Base-by-base conservation (phyloP, 192 early-diverging fungal species). In the Podila minutissima region DNA sequence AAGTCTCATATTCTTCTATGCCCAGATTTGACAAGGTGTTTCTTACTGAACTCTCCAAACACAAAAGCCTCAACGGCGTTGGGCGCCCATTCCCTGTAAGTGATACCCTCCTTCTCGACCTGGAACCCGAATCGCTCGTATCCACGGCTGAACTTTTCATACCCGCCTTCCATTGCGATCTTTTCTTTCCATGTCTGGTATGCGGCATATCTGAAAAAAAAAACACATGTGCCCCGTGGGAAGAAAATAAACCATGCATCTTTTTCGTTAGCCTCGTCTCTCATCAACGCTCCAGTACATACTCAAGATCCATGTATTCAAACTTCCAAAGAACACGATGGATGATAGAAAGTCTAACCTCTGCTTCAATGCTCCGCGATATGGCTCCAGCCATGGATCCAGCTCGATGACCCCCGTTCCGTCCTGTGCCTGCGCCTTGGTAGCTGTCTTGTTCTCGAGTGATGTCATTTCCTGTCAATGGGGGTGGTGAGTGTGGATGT, bases 31-130 rank as follows among this genome's bases (percentile, higher is more conserved):
- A 26, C 22, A 33, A 17, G 35, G 20, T 15, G 55, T n/a, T 15
- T 86, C 86, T 83, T 86, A 95, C 94, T 99, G 84, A 99, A 99
- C 50, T 98, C 97, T 41, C 97, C 97, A 70, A 97, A 88, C 37
- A 99, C 87, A 66, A 84, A 92, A 24, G 96, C 97, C 31, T 82
- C 78, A 19, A 66, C 75, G 10, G 93, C 97, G 55, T 91, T 91
- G 9, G 97, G 97, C 41, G 97, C 97, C 97, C 97, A 99, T 84
- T 99, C 97, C n/a, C 95, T 86, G 85, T 97, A 99, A 6, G 86
- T 70, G 60, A 97, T 92, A 26, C 86, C 88, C 58, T 92, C 88
- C 19, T 73, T 41, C n/a, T 83, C 83, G 24, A 93, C 86, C 68
- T 92, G 90, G 73, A 99, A 93, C 1, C 97, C 97, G 75, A 93